Conservation (phyloP, 768 basidiomycete species). For the Tylopilus plumbeoviolaceoides region DNA sequence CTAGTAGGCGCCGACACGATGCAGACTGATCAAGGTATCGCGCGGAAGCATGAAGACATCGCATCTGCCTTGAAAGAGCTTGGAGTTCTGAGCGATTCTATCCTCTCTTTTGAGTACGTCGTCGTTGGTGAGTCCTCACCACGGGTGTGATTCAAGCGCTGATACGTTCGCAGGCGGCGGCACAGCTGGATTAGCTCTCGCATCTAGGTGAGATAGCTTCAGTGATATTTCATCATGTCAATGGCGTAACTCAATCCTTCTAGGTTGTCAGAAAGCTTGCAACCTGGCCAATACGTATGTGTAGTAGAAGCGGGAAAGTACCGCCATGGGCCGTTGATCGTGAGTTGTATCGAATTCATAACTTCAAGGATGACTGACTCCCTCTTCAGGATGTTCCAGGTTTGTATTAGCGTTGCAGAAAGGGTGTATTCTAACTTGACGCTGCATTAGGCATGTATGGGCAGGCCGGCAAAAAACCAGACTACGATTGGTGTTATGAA, state of each 20-base stretch:
- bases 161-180: slow-evolving; percentile 11
- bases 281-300: slow-evolving; percentile 12
- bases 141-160: neutral
- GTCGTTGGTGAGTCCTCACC: slow-evolving; percentile 6
- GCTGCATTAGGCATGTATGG: slow-evolving; percentile 5
- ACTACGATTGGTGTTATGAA: slow-evolving; percentile 17
- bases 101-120: slow-evolving; percentile 8
- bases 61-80: neutral
- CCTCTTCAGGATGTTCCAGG: slow-evolving; percentile 15
- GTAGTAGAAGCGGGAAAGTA: slow-evolving; percentile 17
- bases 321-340: slow-evolving; percentile 8
- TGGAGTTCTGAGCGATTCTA: neutral
- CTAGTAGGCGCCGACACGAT: neutral
- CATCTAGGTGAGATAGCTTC: slow-evolving; percentile 6
- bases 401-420: neutral
- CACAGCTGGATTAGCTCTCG: slow-evolving; percentile 15
- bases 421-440: neutral
- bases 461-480: neutral
- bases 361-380: neutral
- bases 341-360: neutral
- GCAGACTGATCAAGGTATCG: neutral
- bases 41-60: neutral
- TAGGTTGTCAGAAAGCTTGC: slow-evolving; percentile 13
- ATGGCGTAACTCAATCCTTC: neutral
- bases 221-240: neutral